Conservation (phyloP, 2,329 filamentous ascomycete species). For the Neurospora sp. region DNA sequence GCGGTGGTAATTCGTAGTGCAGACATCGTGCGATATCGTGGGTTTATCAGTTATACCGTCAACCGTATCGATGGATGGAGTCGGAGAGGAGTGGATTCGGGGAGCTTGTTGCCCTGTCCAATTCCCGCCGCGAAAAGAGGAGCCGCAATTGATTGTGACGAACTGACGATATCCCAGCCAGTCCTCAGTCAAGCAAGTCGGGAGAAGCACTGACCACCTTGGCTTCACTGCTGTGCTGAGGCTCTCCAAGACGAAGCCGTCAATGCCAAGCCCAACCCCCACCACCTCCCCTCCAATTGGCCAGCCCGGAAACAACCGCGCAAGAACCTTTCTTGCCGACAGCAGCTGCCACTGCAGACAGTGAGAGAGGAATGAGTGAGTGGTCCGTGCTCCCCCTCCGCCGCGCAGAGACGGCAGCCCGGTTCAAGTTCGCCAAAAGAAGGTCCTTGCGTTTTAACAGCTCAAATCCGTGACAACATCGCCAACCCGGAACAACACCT, state of each 20-base stretch:
- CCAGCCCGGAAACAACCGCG: slow-evolving; percentile 24
- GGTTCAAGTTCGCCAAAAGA: slow-evolving; percentile 5
- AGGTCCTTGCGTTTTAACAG: slow-evolving; percentile 13
- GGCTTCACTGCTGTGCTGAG: slow-evolving; percentile 1
- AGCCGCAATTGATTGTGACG: slow-evolving; percentile 7
- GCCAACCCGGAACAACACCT: slow-evolving; percentile 2
- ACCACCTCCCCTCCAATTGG: slow-evolving; percentile 15
- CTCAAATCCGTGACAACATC: slow-evolving; percentile 15
- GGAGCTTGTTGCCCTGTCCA: not conserved
- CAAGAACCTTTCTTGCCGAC: slow-evolving; percentile 20
- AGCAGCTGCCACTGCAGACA: not conserved
- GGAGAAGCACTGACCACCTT: not conserved
- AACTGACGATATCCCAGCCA: slow-evolving; percentile 1
- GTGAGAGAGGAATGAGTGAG: not conserved
- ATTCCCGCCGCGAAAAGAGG: slow-evolving; percentile 2
- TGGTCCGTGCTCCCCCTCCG: not conserved
- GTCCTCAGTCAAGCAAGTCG: not conserved
- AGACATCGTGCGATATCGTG: slow-evolving; percentile 40
- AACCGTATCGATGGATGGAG: not conserved
- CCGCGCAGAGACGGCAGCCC: slow-evolving; percentile 7
- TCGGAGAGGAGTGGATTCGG: not conserved
- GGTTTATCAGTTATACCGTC: not conserved
- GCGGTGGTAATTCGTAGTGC: slow-evolving; percentile 47
- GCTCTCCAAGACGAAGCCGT: slow-evolving; percentile 2
- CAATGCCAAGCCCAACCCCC: slow-evolving; percentile 6